Evolutionary conservation across 148 eudicot genomes (phyloP).

Genomic region (Amaranthus cruentus): DNA sequence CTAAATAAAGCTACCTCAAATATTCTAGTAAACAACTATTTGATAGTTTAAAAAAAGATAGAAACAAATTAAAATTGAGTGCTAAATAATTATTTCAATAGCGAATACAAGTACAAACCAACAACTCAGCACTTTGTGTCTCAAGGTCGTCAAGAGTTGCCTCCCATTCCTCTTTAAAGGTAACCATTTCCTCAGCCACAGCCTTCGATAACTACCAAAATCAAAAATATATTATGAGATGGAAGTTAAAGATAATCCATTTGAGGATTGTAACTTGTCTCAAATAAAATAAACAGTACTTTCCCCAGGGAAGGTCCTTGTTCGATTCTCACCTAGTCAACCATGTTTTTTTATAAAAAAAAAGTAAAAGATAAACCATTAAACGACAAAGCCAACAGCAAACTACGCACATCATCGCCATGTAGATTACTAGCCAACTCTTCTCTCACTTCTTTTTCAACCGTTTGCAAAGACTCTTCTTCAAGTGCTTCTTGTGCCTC

Average conservation of each 20-base stretch:
- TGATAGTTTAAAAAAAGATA: background rate
- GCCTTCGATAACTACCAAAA: conserved; percentile 75
- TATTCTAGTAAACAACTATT: background rate
- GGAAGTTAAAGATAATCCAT: background rate
- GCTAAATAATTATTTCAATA: background rate
- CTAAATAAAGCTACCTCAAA: background rate
- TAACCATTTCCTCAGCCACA: conserved; percentile 74
- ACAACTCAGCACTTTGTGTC: conserved; percentile 80
- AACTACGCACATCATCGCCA: conserved; percentile 63
- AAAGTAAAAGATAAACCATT: background rate
- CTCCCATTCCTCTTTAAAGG: conserved; percentile 86
- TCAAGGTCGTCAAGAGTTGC: conserved; percentile 82
- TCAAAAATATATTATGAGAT: conserved; percentile 21
- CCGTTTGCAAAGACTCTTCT: conserved; percentile 74
- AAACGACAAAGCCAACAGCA: background rate
- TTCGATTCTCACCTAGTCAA: too few species aligned
- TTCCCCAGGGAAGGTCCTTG: too few species aligned
- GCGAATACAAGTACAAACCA: conserved; percentile 45
- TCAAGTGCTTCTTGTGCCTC: conserved; percentile 99
- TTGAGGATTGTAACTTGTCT: too few species aligned
- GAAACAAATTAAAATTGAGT: background rate
- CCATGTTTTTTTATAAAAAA: too few species aligned
- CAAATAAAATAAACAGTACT: too few species aligned
- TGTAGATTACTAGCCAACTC: conserved; percentile 60
- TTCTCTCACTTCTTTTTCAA: conserved; percentile 81